Evolutionary conservation across 495 filamentous ascomycete genomes (phyloP), one percentile per base, ranked within the genome.

Genomic region (Massariosphaeria phaeospora): DNA sequence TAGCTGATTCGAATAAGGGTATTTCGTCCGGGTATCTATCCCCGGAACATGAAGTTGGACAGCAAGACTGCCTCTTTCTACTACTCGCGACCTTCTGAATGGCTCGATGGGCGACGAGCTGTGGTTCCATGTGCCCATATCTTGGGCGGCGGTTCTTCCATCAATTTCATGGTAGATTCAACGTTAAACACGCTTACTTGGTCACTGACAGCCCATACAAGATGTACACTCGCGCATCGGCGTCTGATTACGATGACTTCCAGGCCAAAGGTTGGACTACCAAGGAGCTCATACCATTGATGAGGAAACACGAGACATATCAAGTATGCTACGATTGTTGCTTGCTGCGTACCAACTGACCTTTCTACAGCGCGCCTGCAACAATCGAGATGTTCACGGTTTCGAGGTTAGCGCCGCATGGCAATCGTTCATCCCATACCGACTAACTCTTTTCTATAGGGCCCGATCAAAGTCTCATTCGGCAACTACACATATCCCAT

Each of bases 61-160:
- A 86, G 84, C 34, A 89, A 89, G 72, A 89, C 86, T n/a, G 86
- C 86, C 25, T 84, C 84, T 0, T 91, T 91, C 71, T 93, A 93
- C 64, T 76, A 89, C 62, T 88, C 84, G 2, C 76, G 82, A 34
- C 85, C 84, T 5, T 88, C 84, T 0, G 79, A 88, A 69, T 82
- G 80, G 70, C 75, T 90, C 23, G 77, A 75, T 62, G 85, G 86
- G 9, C 78, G 86, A 24, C 77, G 79, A 55, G 84, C 86, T 13
- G 78, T 91, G 53, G 86, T 93, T 12, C 87, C 86, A 1, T 88
- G 85, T 66, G 87, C 85, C 25, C 81, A 90, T 55, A 74, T 93
- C 31, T 74, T 90, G 1, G 87, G 86, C 7, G 86, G 86, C 25
- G 86, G 87, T 24, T 87, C 84, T 9, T 85, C 82, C 10, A 87